These are phyloP conservation scores for Oidiodendron maius DNA, from an alignment of 495 filamentous ascomycete species.

Conservation along the genomic window DNA sequence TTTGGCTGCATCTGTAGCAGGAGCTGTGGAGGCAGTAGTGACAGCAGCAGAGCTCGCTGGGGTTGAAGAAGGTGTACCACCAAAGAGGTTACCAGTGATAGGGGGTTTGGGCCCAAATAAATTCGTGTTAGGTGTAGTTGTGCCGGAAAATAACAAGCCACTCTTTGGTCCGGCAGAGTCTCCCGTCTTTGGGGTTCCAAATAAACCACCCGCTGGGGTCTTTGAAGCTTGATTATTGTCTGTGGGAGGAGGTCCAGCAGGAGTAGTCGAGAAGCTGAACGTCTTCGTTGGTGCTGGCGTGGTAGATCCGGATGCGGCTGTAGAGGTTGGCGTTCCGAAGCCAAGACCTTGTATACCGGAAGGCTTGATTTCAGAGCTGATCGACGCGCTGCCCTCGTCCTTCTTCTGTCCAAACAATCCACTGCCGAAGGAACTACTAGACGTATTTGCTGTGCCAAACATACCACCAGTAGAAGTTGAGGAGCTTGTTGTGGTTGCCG, in stretches of 20 bases:
- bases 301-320: conserved; percentile 15
- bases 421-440: background rate
- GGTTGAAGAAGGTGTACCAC: conserved; percentile 1
- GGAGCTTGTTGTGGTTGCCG: background rate
- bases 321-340: conserved; percentile 8
- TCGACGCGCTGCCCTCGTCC: conserved; percentile 4
- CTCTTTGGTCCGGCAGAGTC: conserved; percentile 8
- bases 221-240: conserved; percentile 6
- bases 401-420: conserved; percentile 16
- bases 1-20: conserved; percentile 6
- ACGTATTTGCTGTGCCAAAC: background rate
- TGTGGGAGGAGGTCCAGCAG: conserved; percentile 31
- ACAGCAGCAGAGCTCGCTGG: conserved; percentile 6
- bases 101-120: conserved; percentile 17
- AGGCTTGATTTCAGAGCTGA: conserved; percentile 4
- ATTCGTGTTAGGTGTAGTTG: background rate
- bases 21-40: conserved; percentile 4
- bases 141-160: conserved; percentile 4
- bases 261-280: conserved; percentile 27
- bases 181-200: conserved; percentile 13
- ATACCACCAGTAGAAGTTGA: conserved; percentile 3
- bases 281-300: conserved; percentile 18
- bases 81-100: conserved; percentile 11
- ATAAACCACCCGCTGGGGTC: conserved; percentile 10
- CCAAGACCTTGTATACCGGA: background rate